These are phyloP conservation scores for Panellus pusillus DNA, from an alignment of 768 basidiomycete genomes.

Conservation along the genomic window DNA sequence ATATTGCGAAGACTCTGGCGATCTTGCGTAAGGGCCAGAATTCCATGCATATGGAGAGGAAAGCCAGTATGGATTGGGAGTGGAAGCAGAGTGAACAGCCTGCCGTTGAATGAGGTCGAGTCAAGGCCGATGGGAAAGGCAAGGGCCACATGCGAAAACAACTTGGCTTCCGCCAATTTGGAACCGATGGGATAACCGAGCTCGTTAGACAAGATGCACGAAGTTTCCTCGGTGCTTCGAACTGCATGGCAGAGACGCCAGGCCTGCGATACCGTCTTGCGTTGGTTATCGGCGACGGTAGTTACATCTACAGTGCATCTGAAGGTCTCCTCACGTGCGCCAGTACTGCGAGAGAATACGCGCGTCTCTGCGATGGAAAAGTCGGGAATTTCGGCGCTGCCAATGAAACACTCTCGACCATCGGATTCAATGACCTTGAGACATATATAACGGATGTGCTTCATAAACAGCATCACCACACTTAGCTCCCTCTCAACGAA, in stretches of 20 bases:
- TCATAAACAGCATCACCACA: constrained; percentile 28
- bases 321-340: constrained; percentile 14
- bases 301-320: constrained; percentile 14
- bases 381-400: constrained; percentile 19
- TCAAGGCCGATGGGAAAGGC: constrained; percentile 19
- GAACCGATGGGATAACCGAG: constrained; percentile 22
- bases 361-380: constrained; percentile 14
- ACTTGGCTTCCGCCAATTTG: constrained; percentile 28
- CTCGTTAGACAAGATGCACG: constrained; percentile 6
- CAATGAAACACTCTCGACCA: constrained; percentile 17
- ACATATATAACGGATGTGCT: constrained; percentile 27
- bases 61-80: constrained; percentile 32
- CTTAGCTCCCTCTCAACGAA: constrained; percentile 29
- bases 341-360: constrained; percentile 13
- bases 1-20: constrained; percentile 32
- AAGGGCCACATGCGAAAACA: constrained; percentile 29
- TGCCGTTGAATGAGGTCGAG: constrained; percentile 18
- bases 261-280: not conserved
- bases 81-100: constrained; percentile 34
- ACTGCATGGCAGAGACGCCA: constrained; percentile 24
- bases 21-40: constrained; percentile 33
- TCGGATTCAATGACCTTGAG: constrained; percentile 24
- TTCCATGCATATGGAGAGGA: constrained; percentile 31
- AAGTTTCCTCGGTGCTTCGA: constrained; percentile 13
- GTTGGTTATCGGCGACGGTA: not conserved